Base-by-base conservation (phyloP, 345 rosid genomes). In the Chamaenerion angustifolium region DNA sequence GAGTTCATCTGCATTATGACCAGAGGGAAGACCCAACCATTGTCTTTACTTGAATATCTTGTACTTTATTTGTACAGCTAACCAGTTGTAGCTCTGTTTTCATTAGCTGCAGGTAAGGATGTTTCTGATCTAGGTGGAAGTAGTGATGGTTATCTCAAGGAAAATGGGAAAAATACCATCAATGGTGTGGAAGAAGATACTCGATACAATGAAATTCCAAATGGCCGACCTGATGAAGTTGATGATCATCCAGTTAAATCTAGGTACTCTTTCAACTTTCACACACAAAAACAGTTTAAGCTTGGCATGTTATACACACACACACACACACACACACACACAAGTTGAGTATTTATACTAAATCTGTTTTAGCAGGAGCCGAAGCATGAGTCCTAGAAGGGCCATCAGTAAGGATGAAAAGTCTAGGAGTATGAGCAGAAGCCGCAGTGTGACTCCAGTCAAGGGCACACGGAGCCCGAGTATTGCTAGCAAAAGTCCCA, bases 321-420 rank as follows among this genome's bases (percentile, higher is more conserved):
- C 5, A 5, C 5, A 8, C 16, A 12, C 52, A 70, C 60, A n/a
- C n/a, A n/a, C n/a, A n/a, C n/a, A n/a, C n/a, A n/a, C n/a, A n/a
- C n/a, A n/a, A n/a, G n/a, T n/a, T n/a, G n/a, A n/a, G n/a, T n/a
- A n/a, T n/a, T n/a, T 60, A 59, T 69, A 59, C 55, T 43, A 45
- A 66, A 72, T 66, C 73, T 66, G 65, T 69, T 61, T 77, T 71
- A 64, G 78, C 88, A 89, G 97, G 84, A 89, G 95, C 69, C 72
- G 88, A 65, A 92, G 95, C 75, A 60, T 74, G 66, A 92, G 85
- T 73, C 89, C 95, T 45, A 78, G 80, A 70, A 84, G 79, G 85
- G 60, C 84, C 48, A 61, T 55, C 52, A 80, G 88, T 77, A 89
- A 76, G 75, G 83, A 92, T 68, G 72, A 63, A 56, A 92, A 95